phyloP scores from a whole-genome alignment of 1,284 basidiomycete genomes.

The Malassezia sympodialis region DNA sequence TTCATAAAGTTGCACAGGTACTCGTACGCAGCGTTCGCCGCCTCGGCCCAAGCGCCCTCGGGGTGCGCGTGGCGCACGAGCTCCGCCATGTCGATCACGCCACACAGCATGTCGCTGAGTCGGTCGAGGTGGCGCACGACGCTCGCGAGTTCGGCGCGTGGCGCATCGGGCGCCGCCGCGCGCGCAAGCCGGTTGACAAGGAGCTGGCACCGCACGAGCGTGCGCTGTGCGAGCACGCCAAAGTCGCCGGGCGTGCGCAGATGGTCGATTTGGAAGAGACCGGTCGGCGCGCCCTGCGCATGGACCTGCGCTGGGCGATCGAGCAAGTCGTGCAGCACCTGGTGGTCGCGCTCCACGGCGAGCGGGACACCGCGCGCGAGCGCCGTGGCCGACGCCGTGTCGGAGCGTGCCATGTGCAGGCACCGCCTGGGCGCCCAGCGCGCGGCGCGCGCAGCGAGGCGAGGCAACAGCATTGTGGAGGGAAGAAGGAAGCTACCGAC shows the following conservation, averaged over 20 bases:
- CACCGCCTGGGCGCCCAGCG: neutral
- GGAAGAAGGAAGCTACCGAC: neutral
- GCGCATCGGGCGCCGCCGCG: conserved; percentile 20
- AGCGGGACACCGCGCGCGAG: conserved; percentile 5
- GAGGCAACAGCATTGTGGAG: neutral
- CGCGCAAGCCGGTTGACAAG: conserved; percentile 38
- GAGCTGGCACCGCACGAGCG: conserved; percentile 39
- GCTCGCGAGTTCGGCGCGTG: conserved; percentile 22
- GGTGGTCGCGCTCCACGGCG: conserved; percentile 10
- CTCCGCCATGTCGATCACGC: conserved; percentile 92
- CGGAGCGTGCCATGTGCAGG: conserved; percentile 7
- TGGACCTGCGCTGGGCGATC: neutral
- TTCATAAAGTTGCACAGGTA: conserved; percentile 94
- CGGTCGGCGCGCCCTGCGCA: conserved; percentile 15
- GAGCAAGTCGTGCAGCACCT: neutral
- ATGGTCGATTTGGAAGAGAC: conserved; percentile 34
- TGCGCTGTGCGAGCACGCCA: conserved; percentile 30
- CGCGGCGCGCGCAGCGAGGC: neutral
- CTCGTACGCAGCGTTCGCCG: conserved; percentile 79
- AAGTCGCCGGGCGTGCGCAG: conserved; percentile 32
- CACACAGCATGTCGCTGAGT: conserved; percentile 85
- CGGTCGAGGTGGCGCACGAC: conserved; percentile 59
- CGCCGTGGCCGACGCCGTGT: neutral
- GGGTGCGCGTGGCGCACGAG: conserved; percentile 87
- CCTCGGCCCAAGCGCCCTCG: conserved; percentile 67